Evolutionary conservation across 164 flowering plant genomes (phyloP), one percentile per base, ranked within the genome.

Genomic region (Macadamia tetraphylla): DNA sequence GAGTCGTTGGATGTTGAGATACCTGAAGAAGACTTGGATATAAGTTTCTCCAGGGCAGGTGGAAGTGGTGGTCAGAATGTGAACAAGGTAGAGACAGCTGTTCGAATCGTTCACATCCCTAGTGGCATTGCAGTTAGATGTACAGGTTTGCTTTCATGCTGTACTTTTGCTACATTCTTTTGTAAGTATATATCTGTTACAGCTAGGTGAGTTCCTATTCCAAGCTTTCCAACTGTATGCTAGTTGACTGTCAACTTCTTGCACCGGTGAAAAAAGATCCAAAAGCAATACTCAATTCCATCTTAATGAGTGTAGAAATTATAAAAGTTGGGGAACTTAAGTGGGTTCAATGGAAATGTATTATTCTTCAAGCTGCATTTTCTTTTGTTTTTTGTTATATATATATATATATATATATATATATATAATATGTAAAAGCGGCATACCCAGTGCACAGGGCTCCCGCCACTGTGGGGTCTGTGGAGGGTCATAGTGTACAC

Each of bases 21-120:
- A 70, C 99, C 97, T 1, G 97, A 95, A 59, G 98, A 92, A 76
- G 99, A 95, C 78, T 86, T 95, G 72, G 96, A 95, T 40, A 84
- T 89, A 49, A 89, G 81, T 72, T 85, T 82, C 72, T 77, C 96
- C 51, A 86, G 99, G 78, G 94, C 97, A 59, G 99, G 99, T 57
- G 99, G 99, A 12, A 87, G 81, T 74, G 99, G 99, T 44, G 99
- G 98, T 32, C 99, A 94, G 81, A 94, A 92, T 77, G 98, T 94
- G 55, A 94, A 94, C 83, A 91, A 92, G 84, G 95, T 94, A 60
- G 99, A 94, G 80, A 84, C 89, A 66, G 99, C 99, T 55, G 98
- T 94, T 31, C 84, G 98, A n/a, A 89, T 94, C 35, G 88, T 92
- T 74, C 99, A 95, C 76, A 84, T 95, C 64, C 98, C 99, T 42